Conservation (phyloP, 139 green algal genomes). For the Chlorella vulgaris region DNA sequence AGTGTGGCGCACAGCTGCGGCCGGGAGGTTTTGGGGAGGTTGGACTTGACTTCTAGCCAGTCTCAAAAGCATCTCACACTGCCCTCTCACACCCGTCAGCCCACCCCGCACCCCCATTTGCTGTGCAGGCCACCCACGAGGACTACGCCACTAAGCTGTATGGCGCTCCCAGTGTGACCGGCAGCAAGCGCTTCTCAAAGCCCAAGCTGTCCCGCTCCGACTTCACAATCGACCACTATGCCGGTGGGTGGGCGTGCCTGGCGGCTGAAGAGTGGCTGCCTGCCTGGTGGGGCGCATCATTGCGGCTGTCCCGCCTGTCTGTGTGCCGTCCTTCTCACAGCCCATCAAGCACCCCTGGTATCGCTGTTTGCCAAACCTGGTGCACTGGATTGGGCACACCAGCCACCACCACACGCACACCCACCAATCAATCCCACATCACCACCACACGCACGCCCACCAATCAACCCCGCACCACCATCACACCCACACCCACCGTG, state of each 20-base stretch:
- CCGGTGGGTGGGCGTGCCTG: conserved; percentile 49
- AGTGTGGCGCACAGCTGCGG: no score
- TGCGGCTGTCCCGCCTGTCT: neutral
- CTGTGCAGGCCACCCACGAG: conserved; percentile 73
- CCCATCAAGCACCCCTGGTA: no score
- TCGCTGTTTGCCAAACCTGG: neutral
- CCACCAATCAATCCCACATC: no score
- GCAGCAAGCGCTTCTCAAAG: conserved; percentile 83
- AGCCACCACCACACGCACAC: neutral
- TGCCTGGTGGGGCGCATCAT: neutral
- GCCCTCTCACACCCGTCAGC: no score
- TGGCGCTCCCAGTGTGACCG: conserved; percentile 50
- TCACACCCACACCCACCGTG: neutral
- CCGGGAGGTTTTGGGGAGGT: no score
- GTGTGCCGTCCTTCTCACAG: no score
- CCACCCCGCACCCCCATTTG: no score
- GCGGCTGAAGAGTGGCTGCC: neutral
- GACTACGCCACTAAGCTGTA: conserved; percentile 93
- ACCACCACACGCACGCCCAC: neutral
- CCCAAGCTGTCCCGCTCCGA: conserved; percentile 82
- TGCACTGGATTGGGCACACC: neutral
- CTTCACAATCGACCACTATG: conserved; percentile 98
- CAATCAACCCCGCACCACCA: no score
- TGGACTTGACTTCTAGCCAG: no score
- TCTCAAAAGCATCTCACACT: no score